Base-by-base conservation (phyloP, 1,139 yeast genomes). In the Blastobotrys apis region DNA sequence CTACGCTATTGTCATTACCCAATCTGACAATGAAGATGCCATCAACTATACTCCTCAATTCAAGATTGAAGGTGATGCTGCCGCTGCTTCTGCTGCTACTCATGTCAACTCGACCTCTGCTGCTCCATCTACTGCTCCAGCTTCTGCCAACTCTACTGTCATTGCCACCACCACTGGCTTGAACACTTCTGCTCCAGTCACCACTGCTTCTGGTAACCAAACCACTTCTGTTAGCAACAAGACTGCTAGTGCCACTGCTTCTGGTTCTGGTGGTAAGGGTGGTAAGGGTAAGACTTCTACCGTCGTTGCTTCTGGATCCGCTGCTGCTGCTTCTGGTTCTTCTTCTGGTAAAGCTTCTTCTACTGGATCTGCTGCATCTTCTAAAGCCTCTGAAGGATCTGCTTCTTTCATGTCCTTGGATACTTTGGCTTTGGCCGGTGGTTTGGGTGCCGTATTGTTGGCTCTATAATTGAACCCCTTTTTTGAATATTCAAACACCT, bases 21-120 rank as follows among this genome's bases (percentile, higher is more conserved):
- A 32, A 16, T 60, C 57, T 36, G 59, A 57, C 42, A 53, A 56
- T 50, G 40, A 55, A 21, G 54, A 54, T 44, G 60, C 51, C 25
- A 48, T 58, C 51, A 66, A 66, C 62, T 67, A 63, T 63, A 59
- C 71, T 36, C 60, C 67, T 32, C 49, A 49, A 50, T 64, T 67
- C 56, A 43, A 55, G 36, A 62, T 66, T 44, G 41, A 45, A 27
- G 55, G 53, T 19, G 44, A 49, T 26, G 17, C 51, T 30, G 23
- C 55, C 15, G 27, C 58, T 33, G 49, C 52, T 42, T 51, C 53
- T 46, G 53, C 51, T 31, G 46, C 47, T 19, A 50, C 57, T 36
- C 33, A 34, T 40, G 37, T 47, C 35, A 16, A 56, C 20, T 27
- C 50, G 32, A 19, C 56, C 37, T 32, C 52, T 25, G 40, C 51